Evolutionary conservation across 192 early-diverging fungal genomes (phyloP).

Genomic region (Globomyces pollinis-pini): DNA sequence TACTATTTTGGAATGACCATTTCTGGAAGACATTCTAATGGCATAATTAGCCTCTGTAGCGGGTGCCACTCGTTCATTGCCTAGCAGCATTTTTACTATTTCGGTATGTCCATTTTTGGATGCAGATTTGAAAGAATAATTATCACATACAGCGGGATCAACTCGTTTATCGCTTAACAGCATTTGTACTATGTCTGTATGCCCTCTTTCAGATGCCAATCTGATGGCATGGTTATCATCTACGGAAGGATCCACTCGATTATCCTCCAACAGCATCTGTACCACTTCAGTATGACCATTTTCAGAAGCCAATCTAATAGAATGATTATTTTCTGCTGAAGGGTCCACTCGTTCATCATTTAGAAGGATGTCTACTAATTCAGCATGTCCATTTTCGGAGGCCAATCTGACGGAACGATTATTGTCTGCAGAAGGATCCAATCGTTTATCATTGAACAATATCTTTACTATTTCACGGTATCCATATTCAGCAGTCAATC

Average conservation of each 20-base stretch:
- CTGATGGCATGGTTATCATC: neutral
- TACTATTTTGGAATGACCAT: no score
- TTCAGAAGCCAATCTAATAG: neutral
- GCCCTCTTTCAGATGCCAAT: neutral
- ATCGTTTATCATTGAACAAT: neutral
- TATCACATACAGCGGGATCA: neutral
- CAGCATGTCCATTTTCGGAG: neutral
- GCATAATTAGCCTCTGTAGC: no score
- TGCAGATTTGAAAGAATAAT: neutral
- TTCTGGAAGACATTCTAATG: no score
- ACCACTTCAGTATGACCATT: neutral
- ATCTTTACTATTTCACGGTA: neutral
- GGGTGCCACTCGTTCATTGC: no score
- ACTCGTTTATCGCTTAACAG: neutral
- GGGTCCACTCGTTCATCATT: conserved; percentile 1
- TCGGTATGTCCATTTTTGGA: conserved; percentile 4
- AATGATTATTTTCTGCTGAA: neutral
- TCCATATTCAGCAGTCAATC: neutral
- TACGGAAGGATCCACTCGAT: neutral
- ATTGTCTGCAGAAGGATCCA: conserved; percentile 1
- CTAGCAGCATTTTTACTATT: neutral
- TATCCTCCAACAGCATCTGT: neutral
- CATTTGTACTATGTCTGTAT: neutral
- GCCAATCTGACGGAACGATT: neutral
- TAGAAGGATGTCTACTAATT: neutral